Evolutionary conservation across 208 protist species (phyloP).

Genomic region (Blastocrithidia nonstop): DNA sequence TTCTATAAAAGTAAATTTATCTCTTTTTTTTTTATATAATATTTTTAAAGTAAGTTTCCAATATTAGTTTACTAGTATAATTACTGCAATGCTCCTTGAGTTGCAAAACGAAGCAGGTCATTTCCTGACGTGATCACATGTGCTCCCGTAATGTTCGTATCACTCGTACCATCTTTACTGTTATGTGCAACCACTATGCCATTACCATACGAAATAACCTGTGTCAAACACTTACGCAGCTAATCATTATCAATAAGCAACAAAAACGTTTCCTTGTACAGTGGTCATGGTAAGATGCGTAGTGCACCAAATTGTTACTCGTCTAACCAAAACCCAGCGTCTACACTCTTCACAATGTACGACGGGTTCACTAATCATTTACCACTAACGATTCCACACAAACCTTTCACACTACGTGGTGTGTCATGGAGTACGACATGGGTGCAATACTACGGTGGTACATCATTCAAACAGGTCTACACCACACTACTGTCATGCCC

Average conservation of each 20-base stretch:
- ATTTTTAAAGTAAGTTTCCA: background rate
- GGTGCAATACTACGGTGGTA: conserved; percentile 33
- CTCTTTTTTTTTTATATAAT: background rate
- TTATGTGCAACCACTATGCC: conserved; percentile 35
- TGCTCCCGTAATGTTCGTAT: conserved; percentile 12
- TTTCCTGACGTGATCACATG: conserved; percentile 59
- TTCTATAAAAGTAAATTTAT: background rate
- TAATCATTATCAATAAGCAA: conserved; percentile 30
- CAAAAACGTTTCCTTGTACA: conserved; percentile 58
- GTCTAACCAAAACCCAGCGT: conserved; percentile 69
- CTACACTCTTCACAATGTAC: conserved; percentile 43
- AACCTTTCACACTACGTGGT: conserved; percentile 68
- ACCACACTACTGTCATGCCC: conserved; percentile 31
- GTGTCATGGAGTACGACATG: conserved; percentile 67
- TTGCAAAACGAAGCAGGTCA: conserved; percentile 61
- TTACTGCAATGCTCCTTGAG: conserved; percentile 10
- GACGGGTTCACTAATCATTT: conserved; percentile 66
- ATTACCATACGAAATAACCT: conserved; percentile 74
- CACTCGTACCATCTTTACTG: background rate
- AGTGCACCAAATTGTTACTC: conserved; percentile 53
- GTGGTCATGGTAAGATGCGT: conserved; percentile 50
- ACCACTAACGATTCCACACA: conserved; percentile 57
- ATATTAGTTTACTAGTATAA: background rate
- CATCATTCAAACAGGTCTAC: conserved; percentile 35
- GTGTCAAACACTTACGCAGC: conserved; percentile 35